Base-by-base conservation (phyloP, 176 grass and related monocot genomes). In the Panicum miliaceum region DNA sequence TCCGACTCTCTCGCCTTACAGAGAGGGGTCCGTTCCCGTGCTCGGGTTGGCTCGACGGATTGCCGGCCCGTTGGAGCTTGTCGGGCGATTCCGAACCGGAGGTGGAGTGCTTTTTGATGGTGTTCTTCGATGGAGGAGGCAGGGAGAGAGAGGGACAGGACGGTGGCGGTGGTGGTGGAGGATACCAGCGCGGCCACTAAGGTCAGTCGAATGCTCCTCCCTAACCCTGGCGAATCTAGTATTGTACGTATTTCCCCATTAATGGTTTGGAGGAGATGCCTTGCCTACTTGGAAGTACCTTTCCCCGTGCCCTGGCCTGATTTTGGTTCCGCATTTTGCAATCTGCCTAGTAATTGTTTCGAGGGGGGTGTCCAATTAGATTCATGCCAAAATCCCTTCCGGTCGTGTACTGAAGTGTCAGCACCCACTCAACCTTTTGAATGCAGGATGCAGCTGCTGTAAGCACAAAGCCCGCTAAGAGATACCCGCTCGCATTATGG, bases 401-500 rank as follows among this genome's bases (percentile, higher is more conserved):
- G 22, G 34, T 0, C 12, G 13, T 32, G 12, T 0, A 19, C 35
- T 56, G 46, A 76, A 73, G 32, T 47, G 15, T 69, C 10, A 12
- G 22, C n/a, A 15, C 13, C 27, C 10, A 50, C 14, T 50, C 1
- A 32, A 66, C 18, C 0, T 36, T 51, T 78, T 12, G 3, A 64
- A 87, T 86, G 52, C 86, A 96, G 93, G 97, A 92, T 56, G 64
- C 38, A 22, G 16, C 57, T 10, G 62, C 23, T 32, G 43, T 64
- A 18, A 84, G 25, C 82, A 74, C 82, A 53, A 99, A 94, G 75
- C 47, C 90, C 26, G 15, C 86, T 9, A 94, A 91, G 88, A 89
- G 89, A 80, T 94, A 92, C 50, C 97, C 90, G 7, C 91, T 92
- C 3, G 56, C 81, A 4, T 92, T 80, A 75, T 89, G 81, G 97